Evolutionary conservation across 202 grass and related monocot species (phyloP), one percentile per base, ranked within the genome.

Genomic region (Digitaria exilis): DNA sequence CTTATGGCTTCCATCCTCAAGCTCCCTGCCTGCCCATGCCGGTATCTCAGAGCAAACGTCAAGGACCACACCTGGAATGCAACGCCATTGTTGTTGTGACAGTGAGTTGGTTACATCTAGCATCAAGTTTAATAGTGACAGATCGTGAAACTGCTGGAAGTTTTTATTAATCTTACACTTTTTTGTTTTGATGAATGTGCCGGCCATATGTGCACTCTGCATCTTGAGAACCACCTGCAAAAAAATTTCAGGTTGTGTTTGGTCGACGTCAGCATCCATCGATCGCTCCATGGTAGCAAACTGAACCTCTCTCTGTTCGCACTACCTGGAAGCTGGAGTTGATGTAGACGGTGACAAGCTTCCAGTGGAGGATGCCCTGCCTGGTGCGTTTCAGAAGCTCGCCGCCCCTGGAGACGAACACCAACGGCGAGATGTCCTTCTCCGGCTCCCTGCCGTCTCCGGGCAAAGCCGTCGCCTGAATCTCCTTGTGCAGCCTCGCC

Each of bases 341-440:
- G 62, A 93, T 87, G 67, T 89, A 93, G 2, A 85, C 74, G 24
- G 85, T 88, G 65, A 98, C 95, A n/a, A 93, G 90, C 73, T 98
- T 98, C 95, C 95, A 98, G 34, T 98, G 92, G 65, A 98, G 95
- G 76, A 91, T 78, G 70, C 96, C 96, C 77, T 99, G 94, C 80
- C 93, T 92, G 1, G 96, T 99, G 87, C 91, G 85, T 84, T 98
- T 98, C 21, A 98, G 87, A 39, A 99, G 96, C 86, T 99, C 93
- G 45, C 87, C 87, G 44, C 96, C 96, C 74, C 80, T 89, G 44
- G 95, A 90, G 15, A 95, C 87, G 65, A 98, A 95, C 62, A 88
- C 65, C 68, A 95, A 74, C 26, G 93, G 89, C 65, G 89, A 89
- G 21, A 78, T 64, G 50, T 79, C 88, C 61, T 49, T 90, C 30